Conservation (phyloP, 306 rosid species). For the peach (Prunus persica) region Prunus_persica_NCBIv2 NC_034010.1:27849001-27849500, state of each 20-base stretch:
- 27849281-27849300: conserved; percentile 90
- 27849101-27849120: too few relatives aligned
- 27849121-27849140: too few relatives aligned
- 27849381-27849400: conserved; percentile 79
- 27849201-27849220: background rate
- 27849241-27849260: conserved; percentile 40
- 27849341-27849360: conserved; percentile 82
- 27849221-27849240: conserved; percentile 78
- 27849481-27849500: conserved; percentile 87
- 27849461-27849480: conserved; percentile 79
- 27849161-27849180: too few relatives aligned
- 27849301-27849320: conserved; percentile 65
- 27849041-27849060: too few relatives aligned
- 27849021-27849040: background rate
- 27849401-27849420: conserved; percentile 70
- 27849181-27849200: too few relatives aligned
- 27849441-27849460: conserved; percentile 63
- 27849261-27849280: conserved; percentile 79
- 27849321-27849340: conserved; percentile 68
- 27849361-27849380: conserved; percentile 79
- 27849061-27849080: too few relatives aligned
- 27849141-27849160: too few relatives aligned
- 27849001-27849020: background rate
- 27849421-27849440: conserved; percentile 57
- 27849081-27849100: too few relatives aligned